Evolutionary conservation across 2,329 filamentous ascomycete genomes (phyloP).

Genomic region (Colletotrichum cordylinicola): DNA sequence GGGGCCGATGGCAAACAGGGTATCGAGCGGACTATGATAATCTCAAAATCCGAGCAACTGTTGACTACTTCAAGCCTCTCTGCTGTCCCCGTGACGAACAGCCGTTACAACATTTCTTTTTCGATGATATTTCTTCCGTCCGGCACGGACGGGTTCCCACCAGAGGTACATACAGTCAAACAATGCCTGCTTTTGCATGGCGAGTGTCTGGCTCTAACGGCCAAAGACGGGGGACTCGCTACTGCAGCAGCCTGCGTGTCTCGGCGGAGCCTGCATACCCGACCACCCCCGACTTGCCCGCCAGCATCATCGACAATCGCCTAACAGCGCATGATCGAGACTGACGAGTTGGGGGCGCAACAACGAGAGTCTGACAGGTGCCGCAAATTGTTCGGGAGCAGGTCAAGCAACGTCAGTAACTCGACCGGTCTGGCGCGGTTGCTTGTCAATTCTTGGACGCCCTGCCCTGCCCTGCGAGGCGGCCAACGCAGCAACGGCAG

Average conservation of each 20-base stretch:
- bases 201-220: not conserved
- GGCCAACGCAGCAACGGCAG: slow-evolving; percentile 18
- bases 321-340: not conserved
- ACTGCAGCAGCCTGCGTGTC: slow-evolving; percentile 15
- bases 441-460: slow-evolving; percentile 1
- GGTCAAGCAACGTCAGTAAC: not conserved
- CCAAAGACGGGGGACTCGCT: not conserved
- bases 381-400: not conserved
- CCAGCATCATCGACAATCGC: not conserved
- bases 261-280: slow-evolving; percentile 14
- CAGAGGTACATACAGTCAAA: not conserved
- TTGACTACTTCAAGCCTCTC: not conserved
- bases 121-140: not conserved
- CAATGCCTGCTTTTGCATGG: not conserved
- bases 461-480: slow-evolving; percentile 13
- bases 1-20: not conserved
- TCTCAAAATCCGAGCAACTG: not conserved
- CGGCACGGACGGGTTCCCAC: not conserved
- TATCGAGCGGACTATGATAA: not conserved
- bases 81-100: not conserved
- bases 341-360: not conserved
- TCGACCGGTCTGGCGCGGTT: not conserved
- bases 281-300: slow-evolving; percentile 4
- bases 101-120: not conserved
- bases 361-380: not conserved